Base-by-base conservation (phyloP, 2,329 filamentous ascomycete genomes). In the Talaromyces piceae region DNA sequence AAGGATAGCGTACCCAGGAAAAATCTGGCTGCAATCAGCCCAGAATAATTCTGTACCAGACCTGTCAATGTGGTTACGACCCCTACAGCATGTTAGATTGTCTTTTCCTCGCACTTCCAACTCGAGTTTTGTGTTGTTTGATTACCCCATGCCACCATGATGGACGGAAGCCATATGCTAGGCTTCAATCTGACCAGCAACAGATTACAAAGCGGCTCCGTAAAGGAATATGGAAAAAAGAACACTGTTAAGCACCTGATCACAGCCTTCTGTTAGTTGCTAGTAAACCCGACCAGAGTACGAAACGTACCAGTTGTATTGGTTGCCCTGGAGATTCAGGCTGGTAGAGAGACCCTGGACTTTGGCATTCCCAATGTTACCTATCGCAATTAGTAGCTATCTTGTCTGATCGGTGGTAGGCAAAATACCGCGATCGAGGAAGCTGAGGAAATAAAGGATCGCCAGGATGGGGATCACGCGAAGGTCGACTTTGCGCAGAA, bases 1-100 rank as follows among this genome's bases (percentile, higher is more conserved):
- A 18, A 20, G 9, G 33, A n/a, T 37, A 3, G 5, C 16, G 11
- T 37, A 37, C 71, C 74, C 33, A 67, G 68, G 58, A 78, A 76
- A 49, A 77, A 68, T 3, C 76, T 70, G 6, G 72, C 66, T 2
- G 66, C 66, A 26, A 78, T 64, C 28, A 79, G 68, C 0, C 75
- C 75, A 3, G 65, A 59, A 47, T 74, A 72, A 51, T 70, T 72
- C 45, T 75, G 66, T 2, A 71, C 72, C 2, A 77, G 61, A 5
- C 76, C 76, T 65, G 76, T 78, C 44, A 78, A 61, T 1, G 76
- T 78, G 41, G 33, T 37, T 9, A 37, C 33, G 20, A 37, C 6
- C 12, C 33, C 33, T 37, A 9, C 4, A 20, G 12, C 16, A 37
- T 11, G 5, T 37, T 37, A 37, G 16, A 16, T 37, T n/a, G n/a